phyloP scores from a whole-genome alignment of 1,284 basidiomycete species.

The Afroboletus lepidellus region DNA sequence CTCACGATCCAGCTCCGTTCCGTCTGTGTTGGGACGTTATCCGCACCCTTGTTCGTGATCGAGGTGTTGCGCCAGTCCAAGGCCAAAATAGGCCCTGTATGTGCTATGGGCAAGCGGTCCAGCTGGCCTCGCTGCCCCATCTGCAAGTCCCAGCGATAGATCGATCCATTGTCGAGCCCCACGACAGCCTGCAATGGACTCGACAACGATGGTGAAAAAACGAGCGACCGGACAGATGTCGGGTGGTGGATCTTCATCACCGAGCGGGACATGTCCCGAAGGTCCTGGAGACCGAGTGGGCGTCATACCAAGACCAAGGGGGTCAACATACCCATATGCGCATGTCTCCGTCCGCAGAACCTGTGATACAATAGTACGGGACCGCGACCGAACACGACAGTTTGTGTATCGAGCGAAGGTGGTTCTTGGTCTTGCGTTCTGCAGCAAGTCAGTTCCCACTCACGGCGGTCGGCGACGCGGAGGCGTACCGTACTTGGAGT shows the following conservation, averaged over 20 bases:
- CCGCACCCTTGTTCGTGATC: conserved; percentile 16
- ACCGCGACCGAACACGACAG: conserved; percentile 62
- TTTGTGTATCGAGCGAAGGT: conserved; percentile 74
- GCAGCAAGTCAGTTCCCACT: conserved; percentile 14
- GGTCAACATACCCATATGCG: conserved; percentile 72
- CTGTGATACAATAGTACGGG: conserved; percentile 74
- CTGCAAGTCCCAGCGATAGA: conserved; percentile 75
- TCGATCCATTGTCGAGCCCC: conserved; percentile 78
- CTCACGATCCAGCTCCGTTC: conserved; percentile 75
- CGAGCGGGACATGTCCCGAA: conserved; percentile 68
- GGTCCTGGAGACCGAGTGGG: conserved; percentile 51
- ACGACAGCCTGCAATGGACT: conserved; percentile 71
- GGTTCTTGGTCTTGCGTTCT: conserved; percentile 75
- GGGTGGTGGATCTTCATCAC: conserved; percentile 75
- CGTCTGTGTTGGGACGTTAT: conserved; percentile 20
- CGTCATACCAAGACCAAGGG: background rate
- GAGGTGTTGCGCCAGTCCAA: conserved; percentile 69
- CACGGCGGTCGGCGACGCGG: conserved; percentile 17
- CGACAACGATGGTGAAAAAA: conserved; percentile 65
- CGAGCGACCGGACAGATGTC: conserved; percentile 67
- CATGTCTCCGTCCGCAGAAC: conserved; percentile 80
- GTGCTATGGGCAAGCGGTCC: conserved; percentile 77
- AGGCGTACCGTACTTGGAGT: conserved; percentile 66
- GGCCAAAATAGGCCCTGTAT: conserved; percentile 72
- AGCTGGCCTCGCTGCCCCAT: conserved; percentile 69